These are phyloP conservation scores for Paraphaeosphaeria minitans DNA, from an alignment of 2,329 filamentous ascomycete species.

Conservation along the genomic window DNA sequence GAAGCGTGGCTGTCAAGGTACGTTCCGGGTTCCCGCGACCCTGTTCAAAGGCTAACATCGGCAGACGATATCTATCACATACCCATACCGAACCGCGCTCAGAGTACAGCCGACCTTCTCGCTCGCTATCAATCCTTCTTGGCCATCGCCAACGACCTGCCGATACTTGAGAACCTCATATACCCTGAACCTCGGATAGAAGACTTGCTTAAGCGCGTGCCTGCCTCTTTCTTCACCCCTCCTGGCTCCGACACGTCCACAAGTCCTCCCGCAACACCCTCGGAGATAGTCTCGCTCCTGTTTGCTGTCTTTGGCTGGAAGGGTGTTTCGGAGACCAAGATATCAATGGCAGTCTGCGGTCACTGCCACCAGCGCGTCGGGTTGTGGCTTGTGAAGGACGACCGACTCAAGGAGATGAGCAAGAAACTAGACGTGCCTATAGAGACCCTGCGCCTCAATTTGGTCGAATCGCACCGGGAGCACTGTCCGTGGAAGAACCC, in stretches of 20 bases:
- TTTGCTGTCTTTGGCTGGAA: conserved; percentile 55
- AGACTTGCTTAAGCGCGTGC: conserved; percentile 32
- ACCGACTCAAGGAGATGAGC: conserved; percentile 41
- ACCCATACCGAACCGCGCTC: conserved; percentile 46
- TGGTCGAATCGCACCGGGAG: conserved; percentile 46
- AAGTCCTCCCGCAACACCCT: conserved; percentile 23
- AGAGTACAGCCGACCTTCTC: conserved; percentile 46
- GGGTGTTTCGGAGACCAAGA: conserved; percentile 63
- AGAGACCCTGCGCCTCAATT: conserved; percentile 40
- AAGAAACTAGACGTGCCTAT: conserved; percentile 38
- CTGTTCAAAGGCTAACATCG: conserved; percentile 25
- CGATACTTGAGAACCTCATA: conserved; percentile 39
- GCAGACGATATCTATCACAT: conserved; percentile 68
- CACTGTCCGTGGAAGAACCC: conserved; percentile 50
- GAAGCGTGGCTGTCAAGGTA: conserved; percentile 84
- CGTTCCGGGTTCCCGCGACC: neutral
- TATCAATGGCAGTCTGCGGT: conserved; percentile 77
- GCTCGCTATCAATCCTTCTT: conserved; percentile 48
- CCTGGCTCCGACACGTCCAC: conserved; percentile 19
- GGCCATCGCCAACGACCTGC: conserved; percentile 40
- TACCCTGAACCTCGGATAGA: conserved; percentile 36
- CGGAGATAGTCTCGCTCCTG: conserved; percentile 35
- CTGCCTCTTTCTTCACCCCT: conserved; percentile 28
- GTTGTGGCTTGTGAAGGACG: conserved; percentile 79
- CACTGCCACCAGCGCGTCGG: conserved; percentile 88